Conservation (phyloP, 78 protist species). For the Dictyostelium citrinum region DNA sequence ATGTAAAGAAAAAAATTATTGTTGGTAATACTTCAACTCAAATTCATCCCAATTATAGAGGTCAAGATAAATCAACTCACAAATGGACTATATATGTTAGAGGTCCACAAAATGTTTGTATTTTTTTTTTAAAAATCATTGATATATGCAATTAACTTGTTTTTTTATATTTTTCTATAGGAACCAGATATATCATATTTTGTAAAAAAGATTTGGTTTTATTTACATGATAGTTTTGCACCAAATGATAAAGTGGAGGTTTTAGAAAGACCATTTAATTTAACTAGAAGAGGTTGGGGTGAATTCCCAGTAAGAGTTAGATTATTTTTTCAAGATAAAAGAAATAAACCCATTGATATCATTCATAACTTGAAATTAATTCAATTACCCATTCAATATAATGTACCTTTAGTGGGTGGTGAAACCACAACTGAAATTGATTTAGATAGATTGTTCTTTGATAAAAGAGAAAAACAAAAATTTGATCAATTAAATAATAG, state of each 20-base stretch:
- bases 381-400: constrained; percentile 60
- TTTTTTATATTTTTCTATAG: not conserved
- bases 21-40: constrained; percentile 64
- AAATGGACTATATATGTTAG: constrained; percentile 79
- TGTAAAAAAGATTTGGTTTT: constrained; percentile 56
- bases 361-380: constrained; percentile 72
- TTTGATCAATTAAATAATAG: not conserved
- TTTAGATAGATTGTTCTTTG: constrained; percentile 70
- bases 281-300: constrained; percentile 84
- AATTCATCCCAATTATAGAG: constrained; percentile 33
- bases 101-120: constrained; percentile 36
- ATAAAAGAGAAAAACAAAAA: constrained; percentile 43
- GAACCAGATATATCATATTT: constrained; percentile 44
- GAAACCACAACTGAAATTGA: constrained; percentile 70
- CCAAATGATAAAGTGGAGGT: constrained; percentile 78
- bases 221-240: constrained; percentile 73
- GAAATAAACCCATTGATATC: constrained; percentile 83
- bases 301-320: constrained; percentile 82
- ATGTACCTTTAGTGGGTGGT: constrained; percentile 15
- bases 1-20: constrained; percentile 33
- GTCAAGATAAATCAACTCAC: constrained; percentile 71
- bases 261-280: constrained; percentile 62
- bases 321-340: constrained; percentile 62
- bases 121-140: no score
- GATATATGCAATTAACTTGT: not conserved